Evolutionary conservation across 306 rosid species (phyloP).

Genomic region (Senna tora): DNA sequence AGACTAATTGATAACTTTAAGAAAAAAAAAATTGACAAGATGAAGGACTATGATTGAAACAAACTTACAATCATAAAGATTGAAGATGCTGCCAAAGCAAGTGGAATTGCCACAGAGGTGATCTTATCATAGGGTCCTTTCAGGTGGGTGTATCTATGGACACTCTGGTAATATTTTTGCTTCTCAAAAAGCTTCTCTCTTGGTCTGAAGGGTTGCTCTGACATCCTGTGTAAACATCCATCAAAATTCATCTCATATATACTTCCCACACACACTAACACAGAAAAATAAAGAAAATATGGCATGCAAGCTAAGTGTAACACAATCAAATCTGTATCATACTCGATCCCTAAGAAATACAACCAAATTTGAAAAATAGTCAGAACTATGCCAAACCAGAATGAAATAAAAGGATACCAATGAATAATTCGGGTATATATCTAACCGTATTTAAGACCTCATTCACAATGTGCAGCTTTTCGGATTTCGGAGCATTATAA

Average conservation of each 20-base stretch:
- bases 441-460: constrained; percentile 7
- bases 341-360: neutral
- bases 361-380: neutral
- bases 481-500: neutral
- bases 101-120: constrained; percentile 92
- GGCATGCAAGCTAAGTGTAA: constrained; percentile 23
- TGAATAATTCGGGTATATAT: neutral
- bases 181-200: constrained; percentile 76
- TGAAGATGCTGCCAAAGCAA: constrained; percentile 73
- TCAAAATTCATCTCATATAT: constrained; percentile 10
- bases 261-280: neutral
- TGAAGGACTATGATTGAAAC: neutral
- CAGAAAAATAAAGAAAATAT: neutral
- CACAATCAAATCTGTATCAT: constrained; percentile 8
- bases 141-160: constrained; percentile 72
- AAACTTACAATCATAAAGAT: constrained; percentile 75
- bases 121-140: constrained; percentile 84
- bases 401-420: no score
- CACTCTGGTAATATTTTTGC: constrained; percentile 69
- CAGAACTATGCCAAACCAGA: neutral
- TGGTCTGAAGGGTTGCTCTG: constrained; percentile 84
- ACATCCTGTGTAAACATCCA: constrained; percentile 55
- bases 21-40: no score
- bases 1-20: constrained; percentile 13
- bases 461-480: neutral